Base-by-base conservation (phyloP, 2,329 filamentous ascomycete species). In the Aspergillus alliaceus region DNA sequence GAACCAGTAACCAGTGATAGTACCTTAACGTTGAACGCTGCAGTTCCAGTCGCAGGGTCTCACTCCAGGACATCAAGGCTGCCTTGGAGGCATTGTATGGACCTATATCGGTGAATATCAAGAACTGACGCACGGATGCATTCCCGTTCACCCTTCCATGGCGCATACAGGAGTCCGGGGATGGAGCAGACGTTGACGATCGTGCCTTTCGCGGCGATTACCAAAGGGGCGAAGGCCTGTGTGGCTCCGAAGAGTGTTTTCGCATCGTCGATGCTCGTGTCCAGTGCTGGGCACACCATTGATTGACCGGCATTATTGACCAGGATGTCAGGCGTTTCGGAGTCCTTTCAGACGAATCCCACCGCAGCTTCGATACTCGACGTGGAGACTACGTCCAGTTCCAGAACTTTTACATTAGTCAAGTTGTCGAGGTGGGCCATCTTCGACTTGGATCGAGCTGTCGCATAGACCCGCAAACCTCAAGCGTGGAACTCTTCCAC, bases 1-100 rank as follows among this genome's bases (percentile, higher is more conserved):
- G 47, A 12, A n/a, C 34, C 56, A 12, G 56, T 53, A 11, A 55
- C 75, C 76, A 1, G 80, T 76, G 11, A 67, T 12, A 56, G 29
- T 2, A 56, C 47, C n/a, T 24, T n/a, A 18, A 51, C 42, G 14
- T 47, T 22, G 15, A 56, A 56, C 47, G 53, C 37, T 51, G 35
- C 11, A 56, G 9, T 22, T 56, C 47, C 20, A 51, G 15, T 20
- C 47, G 53, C 9, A 51, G 39, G 11, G 35, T 46, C 12, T 51
- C 37, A 20, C 20, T 51, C 25, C 20, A 35, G 11, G 27, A 20
- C 27, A 29, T 39, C 12, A 51, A 9, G 1, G 53, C 53, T 15
- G 47, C 47, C 24, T 56, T 56, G 4, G 53, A 56, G 47, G 53
- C 53, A 25, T 39, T 51, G 27, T 56, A 56, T n/a, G 18, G 11